Evolutionary conservation across 2,329 filamentous ascomycete species (phyloP).

Genomic region (Emmonsiellopsis sp.): DNA sequence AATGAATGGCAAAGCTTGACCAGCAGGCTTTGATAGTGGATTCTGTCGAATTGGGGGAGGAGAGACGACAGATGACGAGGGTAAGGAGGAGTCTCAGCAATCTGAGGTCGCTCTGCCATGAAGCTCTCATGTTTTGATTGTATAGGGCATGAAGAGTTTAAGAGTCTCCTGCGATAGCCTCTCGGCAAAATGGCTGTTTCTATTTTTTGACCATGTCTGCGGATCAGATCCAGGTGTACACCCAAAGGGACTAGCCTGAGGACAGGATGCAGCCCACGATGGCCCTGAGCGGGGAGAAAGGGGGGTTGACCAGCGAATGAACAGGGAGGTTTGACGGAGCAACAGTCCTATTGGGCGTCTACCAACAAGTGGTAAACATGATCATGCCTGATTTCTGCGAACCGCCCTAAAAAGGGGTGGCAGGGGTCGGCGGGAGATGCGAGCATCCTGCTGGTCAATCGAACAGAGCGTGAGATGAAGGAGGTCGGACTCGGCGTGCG

Average conservation of each 20-base stretch:
- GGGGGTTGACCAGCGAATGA: slow-evolving; percentile 6
- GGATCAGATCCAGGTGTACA: slow-evolving; percentile 2
- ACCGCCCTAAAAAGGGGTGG: slow-evolving; percentile 3
- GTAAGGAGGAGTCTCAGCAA: slow-evolving; percentile 3
- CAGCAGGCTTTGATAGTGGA: slow-evolving; percentile 25
- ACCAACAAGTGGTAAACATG: slow-evolving; percentile 1
- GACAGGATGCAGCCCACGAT: not conserved
- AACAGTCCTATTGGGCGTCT: slow-evolving; percentile 3
- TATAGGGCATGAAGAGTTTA: slow-evolving; percentile 12
- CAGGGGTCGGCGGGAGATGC: slow-evolving; percentile 6
- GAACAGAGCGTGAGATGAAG: not conserved
- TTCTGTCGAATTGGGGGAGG: slow-evolving; percentile 6
- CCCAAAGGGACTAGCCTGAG: not conserved
- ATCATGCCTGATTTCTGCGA: slow-evolving; percentile 10
- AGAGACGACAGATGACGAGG: slow-evolving; percentile 17
- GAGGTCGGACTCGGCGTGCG: slow-evolving; percentile 3
- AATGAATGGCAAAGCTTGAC: slow-evolving; percentile 29
- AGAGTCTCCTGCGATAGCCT: slow-evolving; percentile 7
- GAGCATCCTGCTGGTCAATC: slow-evolving; percentile 2
- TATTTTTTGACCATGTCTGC: slow-evolving; percentile 14
- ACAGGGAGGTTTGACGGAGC: not conserved
- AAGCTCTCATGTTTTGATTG: slow-evolving; percentile 8
- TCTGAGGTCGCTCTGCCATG: slow-evolving; percentile 2
- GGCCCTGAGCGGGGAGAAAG: not conserved
- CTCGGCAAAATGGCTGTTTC: slow-evolving; percentile 11